A percentile compares a stretch with the other conserved stretches of the same genome.
Evolutionary conservation across 2,329 filamentous ascomycete genomes (phyloP).

Genomic region (Diaporthe longicolla): DNA sequence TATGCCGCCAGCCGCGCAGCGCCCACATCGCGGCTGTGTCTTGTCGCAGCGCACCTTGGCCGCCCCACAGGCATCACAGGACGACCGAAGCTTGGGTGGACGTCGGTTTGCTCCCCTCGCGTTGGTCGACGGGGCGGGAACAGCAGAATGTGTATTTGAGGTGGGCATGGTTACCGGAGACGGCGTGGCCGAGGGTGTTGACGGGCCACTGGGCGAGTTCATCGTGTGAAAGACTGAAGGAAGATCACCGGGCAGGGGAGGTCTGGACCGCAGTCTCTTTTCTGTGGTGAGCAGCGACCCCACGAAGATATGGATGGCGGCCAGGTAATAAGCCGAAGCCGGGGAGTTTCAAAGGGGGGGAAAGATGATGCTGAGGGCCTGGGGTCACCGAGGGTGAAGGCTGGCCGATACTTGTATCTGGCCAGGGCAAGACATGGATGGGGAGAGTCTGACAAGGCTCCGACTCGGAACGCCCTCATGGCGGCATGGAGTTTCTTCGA

Average conservation of each 20-base stretch:
- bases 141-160: constrained; percentile 25
- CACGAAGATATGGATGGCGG: neutral
- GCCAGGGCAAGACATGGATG: constrained; percentile 9
- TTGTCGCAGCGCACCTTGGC: constrained; percentile 43
- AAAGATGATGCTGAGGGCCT: constrained; percentile 26
- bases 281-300: neutral
- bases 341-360: neutral
- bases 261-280: neutral
- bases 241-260: neutral
- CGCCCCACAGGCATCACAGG: constrained; percentile 43
- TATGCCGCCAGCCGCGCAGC: constrained; percentile 40
- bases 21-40: constrained; percentile 42
- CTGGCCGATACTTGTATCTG: constrained; percentile 42
- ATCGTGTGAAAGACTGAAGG: constrained; percentile 4
- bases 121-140: constrained; percentile 32
- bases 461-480: constrained; percentile 33
- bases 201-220: constrained; percentile 36
- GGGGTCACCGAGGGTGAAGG: constrained; percentile 25
- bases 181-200: constrained; percentile 34
- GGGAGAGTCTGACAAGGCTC: constrained; percentile 32
- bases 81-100: constrained; percentile 43
- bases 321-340: neutral
- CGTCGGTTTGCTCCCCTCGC: constrained; percentile 35
- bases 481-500: constrained; percentile 38
- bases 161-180: constrained; percentile 35